Evolutionary conservation across 1,139 yeast species (phyloP).

Genomic region (Lodderomyces metapsilosis): DNA sequence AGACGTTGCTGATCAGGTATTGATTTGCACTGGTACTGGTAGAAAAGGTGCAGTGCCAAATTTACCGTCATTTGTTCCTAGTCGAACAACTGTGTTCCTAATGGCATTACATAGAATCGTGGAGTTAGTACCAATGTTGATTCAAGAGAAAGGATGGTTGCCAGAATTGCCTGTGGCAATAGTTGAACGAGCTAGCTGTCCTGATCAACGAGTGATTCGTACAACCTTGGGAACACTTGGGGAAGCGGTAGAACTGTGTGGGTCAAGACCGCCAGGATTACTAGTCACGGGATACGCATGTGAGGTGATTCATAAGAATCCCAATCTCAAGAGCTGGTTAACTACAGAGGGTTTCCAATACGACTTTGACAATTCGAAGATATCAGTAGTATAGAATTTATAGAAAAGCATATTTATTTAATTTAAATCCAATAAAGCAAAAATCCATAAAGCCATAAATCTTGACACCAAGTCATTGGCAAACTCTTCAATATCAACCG

Average conservation of each 20-base stretch:
- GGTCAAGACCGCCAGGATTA: conserved; percentile 92
- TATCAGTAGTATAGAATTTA: conserved; percentile 3
- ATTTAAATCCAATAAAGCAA: conserved; percentile 7
- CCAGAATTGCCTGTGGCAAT: conserved; percentile 74
- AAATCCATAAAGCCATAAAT: conserved; percentile 8
- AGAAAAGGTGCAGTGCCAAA: conserved; percentile 79
- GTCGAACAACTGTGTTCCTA: conserved; percentile 81
- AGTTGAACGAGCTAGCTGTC: conserved; percentile 89
- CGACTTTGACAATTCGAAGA: conserved; percentile 9
- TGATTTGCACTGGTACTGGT: conserved; percentile 94
- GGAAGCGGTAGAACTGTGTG: conserved; percentile 73
- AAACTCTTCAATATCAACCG: conserved; percentile 2
- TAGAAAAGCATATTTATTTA: conserved; percentile 2
- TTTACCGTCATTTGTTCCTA: conserved; percentile 67
- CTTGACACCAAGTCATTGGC: conserved; percentile 7
- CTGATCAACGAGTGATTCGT: conserved; percentile 84
- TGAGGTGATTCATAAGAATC: conserved; percentile 43
- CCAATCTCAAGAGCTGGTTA: conserved; percentile 31
- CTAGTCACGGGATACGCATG: conserved; percentile 83
- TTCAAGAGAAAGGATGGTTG: conserved; percentile 63
- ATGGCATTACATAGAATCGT: conserved; percentile 88
- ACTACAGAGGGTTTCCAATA: conserved; percentile 56
- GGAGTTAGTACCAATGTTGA: conserved; percentile 61
- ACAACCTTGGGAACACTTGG: conserved; percentile 67
- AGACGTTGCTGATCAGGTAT: conserved; percentile 88